A percentile compares a stretch with the other conserved stretches of the same genome.
Conservation (phyloP, 306 rosid genomes). For the Astragalus glycyphyllos region DNA sequence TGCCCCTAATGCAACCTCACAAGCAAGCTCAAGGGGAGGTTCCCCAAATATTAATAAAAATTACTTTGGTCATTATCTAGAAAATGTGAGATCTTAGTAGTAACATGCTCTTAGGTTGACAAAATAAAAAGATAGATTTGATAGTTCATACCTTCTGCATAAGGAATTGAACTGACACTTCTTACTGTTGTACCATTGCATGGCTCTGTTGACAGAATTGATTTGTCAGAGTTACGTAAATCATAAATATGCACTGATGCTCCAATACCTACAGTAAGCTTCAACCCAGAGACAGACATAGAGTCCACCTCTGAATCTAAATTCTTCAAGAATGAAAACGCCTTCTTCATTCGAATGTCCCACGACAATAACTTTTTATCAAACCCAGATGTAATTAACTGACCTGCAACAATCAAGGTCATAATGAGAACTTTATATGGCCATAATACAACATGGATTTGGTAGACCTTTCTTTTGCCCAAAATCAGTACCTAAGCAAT, state of each 20-base stretch:
- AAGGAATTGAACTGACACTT: conserved; percentile 70
- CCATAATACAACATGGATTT: conserved; percentile 2
- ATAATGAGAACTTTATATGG: conserved; percentile 19
- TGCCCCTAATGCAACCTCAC: neutral
- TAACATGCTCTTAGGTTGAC: conserved; percentile 5
- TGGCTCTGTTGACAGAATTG: conserved; percentile 57
- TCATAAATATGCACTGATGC: conserved; percentile 64
- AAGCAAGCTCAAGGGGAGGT: neutral
- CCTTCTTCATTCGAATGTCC: conserved; percentile 66
- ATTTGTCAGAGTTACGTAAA: conserved; percentile 65
- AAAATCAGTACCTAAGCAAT: conserved; percentile 13
- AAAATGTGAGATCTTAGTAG: neutral
- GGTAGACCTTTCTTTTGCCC: neutral
- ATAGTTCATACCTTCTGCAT: conserved; percentile 70
- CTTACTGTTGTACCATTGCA: conserved; percentile 57
- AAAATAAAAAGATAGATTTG: conserved; percentile 8
- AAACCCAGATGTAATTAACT: conserved; percentile 75
- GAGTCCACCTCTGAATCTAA: conserved; percentile 66
- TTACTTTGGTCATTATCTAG: conserved; percentile 4
- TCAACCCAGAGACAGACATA: conserved; percentile 69
- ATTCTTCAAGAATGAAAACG: conserved; percentile 44
- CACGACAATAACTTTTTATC: conserved; percentile 69
- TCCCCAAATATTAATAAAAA: neutral
- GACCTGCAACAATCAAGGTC: conserved; percentile 55
- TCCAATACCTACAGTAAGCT: conserved; percentile 64